Base-by-base conservation (phyloP, 306 rosid genomes). In the Neltuma alba region DNA sequence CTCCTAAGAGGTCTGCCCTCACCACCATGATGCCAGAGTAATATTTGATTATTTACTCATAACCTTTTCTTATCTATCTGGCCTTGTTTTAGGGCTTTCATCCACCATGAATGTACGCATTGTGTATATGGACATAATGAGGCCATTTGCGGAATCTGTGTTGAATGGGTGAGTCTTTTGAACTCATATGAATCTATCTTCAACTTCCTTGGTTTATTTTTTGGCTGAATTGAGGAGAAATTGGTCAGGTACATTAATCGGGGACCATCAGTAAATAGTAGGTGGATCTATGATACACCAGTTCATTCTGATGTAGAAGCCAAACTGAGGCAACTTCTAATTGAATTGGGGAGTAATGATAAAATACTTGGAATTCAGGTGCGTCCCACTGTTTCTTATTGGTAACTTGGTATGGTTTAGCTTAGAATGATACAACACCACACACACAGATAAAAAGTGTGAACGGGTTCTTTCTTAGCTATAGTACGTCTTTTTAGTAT, bases 281-380 rank as follows among this genome's bases (percentile, higher is more conserved):
- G 63, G 74, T 96, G 99, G 99, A 85, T 96, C 76, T 85, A 82
- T 81, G 92, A 88, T 82, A 83, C 99, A 54, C 98, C 93, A 38
- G 83, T 85, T 71, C 94, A 86, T 68, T 96, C 97, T 79, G 86
- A 88, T 71, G 89, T 89, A 76, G 99, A 93, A 91, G 87, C 89
- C 79, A 96, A 91, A 86, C 89, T 96, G 80, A 91, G 99, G 85
- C 79, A 72, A 67, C 89, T 91, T 83, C 81, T 96, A 75, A 70
- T 91, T 74, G 97, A 90, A 88, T 79, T 96, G 83, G 98, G 89
- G 78, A 90, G 87, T 79, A 80, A 81, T 30, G 88, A 91, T 76
- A 96, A 90, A 91, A 85, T 96, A 85, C 98, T 96, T 72, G 99
- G 99, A 86, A 81, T 96, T 83, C 99, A 96, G 99, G 99, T 93